Evolutionary conservation across 2,329 filamentous ascomycete genomes (phyloP).

Genomic region (Pseudocercospora crystallina): DNA sequence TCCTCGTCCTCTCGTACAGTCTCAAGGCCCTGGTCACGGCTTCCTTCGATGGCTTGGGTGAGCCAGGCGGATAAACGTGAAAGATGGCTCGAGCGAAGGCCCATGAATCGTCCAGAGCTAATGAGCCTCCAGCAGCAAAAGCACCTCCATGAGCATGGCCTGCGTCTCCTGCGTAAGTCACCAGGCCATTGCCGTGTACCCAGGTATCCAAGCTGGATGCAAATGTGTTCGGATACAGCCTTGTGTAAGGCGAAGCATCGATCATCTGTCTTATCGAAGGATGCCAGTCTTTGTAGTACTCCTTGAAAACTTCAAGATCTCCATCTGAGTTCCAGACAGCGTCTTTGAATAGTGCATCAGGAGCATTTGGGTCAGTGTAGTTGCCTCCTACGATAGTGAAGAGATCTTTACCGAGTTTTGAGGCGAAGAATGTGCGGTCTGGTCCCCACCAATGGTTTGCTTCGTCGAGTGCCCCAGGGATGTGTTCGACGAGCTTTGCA

Average conservation of each 20-base stretch:
- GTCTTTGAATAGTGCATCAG: slow-evolving; percentile 11
- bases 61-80: slow-evolving; percentile 1
- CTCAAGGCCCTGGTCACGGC: slow-evolving; percentile 24
- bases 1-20: slow-evolving; percentile 38
- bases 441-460: slow-evolving; percentile 36
- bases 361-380: slow-evolving; percentile 17
- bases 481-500: slow-evolving; percentile 33
- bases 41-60: slow-evolving; percentile 4
- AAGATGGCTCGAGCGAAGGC: slow-evolving; percentile 14
- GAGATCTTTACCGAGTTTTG: slow-evolving; percentile 26
- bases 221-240: slow-evolving; percentile 40
- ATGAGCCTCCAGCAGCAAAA: slow-evolving; percentile 40
- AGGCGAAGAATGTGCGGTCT: slow-evolving; percentile 34
- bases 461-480: slow-evolving; percentile 37
- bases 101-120: slow-evolving; percentile 43
- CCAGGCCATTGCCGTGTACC: slow-evolving; percentile 31
- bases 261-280: slow-evolving; percentile 37
- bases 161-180: slow-evolving; percentile 40
- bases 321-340: slow-evolving; percentile 18
- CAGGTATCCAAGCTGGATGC: slow-evolving; percentile 32
- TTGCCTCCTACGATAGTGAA: slow-evolving; percentile 37
- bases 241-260: slow-evolving; percentile 33
- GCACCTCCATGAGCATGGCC: slow-evolving; percentile 43
- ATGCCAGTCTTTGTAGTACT: slow-evolving; percentile 27
- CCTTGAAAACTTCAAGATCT: slow-evolving; percentile 10